Evolutionary conservation across 805 yeast genomes (phyloP), one percentile per base, ranked within the genome.

Genomic region (Teunomyces pallodes): DNA sequence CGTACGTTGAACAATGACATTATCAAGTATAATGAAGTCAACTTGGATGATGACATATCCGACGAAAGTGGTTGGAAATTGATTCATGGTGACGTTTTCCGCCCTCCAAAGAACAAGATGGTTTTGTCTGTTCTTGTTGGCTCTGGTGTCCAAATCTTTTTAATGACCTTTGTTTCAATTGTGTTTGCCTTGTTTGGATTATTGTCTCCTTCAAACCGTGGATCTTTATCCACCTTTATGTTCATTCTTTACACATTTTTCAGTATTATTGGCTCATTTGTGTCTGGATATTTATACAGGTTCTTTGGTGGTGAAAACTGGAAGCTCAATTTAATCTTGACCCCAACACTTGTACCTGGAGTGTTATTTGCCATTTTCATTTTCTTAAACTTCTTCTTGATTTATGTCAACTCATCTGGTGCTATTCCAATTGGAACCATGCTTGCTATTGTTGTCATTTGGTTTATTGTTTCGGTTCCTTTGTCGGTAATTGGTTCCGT

Each of bases 31-130:
- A 92, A 92, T 64, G 96, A 88, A 64, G 80, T 92, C 54, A 90
- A 87, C 62, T 77, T 92, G 58, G 94, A 87, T 62, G 90, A 85
- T 58, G 96, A 87, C 49, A 81, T 90, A 46, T 84, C 89, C 53
- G 96, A 90, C 60, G 98, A 94, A 65, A 80, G 90, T 62, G 99
- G 99, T 35, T 94, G 99, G 99, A 94, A 94, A 65, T 77, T 94
- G 54, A 85, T 90, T 35, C 95, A 91, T 59, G 98, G 97, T 52
- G 98, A 92, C 65, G 90, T 92, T 28, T 92, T 92, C 74, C 81
- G 98, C 66, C 71, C 91, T 7, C 98, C 98, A 38, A 64, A 74
- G 44, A 72, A 79, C 55, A 76, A 86, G 47, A 77, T 90, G 79
- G 49, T 87, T 5, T 76, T 90, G 50, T 86, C 97, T 2, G 82